Conservation (phyloP, 2,329 filamentous ascomycete species). For the Ceratocystis eucalypticola region DNA sequence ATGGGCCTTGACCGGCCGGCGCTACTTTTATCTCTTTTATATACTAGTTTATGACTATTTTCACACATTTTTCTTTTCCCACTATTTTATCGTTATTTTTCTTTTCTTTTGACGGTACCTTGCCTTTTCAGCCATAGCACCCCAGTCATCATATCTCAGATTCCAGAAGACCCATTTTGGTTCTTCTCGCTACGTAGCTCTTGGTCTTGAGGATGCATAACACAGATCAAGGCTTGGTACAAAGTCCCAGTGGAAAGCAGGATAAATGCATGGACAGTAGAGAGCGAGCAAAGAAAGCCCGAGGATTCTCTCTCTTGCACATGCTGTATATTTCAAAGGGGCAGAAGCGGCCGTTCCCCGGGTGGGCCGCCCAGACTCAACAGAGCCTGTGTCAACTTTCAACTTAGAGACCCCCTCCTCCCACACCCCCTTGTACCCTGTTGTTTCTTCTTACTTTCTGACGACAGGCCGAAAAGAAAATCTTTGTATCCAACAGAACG, state of each 20-base stretch:
- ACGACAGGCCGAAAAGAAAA: conserved; percentile 1
- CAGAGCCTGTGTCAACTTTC: not conserved
- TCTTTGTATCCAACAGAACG: not conserved
- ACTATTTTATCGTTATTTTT: not conserved
- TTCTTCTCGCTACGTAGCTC: not conserved
- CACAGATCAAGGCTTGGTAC: not conserved
- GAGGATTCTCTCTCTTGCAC: not conserved
- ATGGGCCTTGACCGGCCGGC: not conserved
- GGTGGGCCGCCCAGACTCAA: not conserved
- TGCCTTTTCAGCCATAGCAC: not conserved
- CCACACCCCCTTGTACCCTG: not conserved
- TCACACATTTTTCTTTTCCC: not conserved
- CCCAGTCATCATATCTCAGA: not conserved
- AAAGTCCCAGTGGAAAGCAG: not conserved
- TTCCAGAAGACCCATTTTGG: conserved; percentile 2
- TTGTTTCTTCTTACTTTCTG: conserved; percentile 1
- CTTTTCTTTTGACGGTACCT: not conserved
- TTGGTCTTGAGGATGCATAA: not conserved
- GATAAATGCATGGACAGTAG: not conserved
- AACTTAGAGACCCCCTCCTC: not conserved
- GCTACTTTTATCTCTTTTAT: no score
- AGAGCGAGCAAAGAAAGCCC: not conserved
- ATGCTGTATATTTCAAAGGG: not conserved
- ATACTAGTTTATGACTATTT: no score
- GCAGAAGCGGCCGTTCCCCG: not conserved